A percentile compares a stretch with the other conserved stretches of the same genome.
Conservation (phyloP, 257 asterid species). For the Nicotiana sylvestris region DNA sequence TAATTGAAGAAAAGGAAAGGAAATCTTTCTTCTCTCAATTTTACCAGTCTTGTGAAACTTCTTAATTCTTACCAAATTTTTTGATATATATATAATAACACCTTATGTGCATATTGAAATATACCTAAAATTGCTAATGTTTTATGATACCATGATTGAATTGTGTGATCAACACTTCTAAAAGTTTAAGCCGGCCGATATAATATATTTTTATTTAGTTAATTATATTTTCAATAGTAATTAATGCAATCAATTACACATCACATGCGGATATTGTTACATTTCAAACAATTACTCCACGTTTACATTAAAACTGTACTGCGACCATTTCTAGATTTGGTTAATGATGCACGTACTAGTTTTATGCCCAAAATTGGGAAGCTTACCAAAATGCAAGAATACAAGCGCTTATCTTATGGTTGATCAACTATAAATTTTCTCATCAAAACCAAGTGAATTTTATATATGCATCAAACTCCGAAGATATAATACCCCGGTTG, state of each 20-base stretch:
- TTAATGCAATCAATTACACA: neutral
- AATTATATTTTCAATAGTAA: too few species aligned
- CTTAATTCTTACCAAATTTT: neutral
- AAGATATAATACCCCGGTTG: neutral
- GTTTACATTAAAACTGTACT: neutral
- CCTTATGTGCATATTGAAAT: neutral
- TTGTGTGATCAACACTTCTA: too few species aligned
- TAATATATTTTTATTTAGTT: too few species aligned
- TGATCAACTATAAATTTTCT: slow-evolving; percentile 6
- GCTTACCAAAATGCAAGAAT: slow-evolving; percentile 3
- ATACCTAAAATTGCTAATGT: too few species aligned
- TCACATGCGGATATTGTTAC: neutral
- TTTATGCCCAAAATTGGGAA: neutral
- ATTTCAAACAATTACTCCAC: neutral
- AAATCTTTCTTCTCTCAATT: neutral
- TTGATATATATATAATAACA: too few species aligned
- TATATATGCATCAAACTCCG: neutral
- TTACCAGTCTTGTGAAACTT: neutral
- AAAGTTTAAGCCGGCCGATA: too few species aligned
- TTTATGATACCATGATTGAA: too few species aligned
- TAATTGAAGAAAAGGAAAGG: neutral
- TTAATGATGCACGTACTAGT: neutral
- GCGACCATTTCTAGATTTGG: neutral
- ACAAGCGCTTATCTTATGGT: neutral
- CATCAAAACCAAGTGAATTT: neutral